Evolutionary conservation across 2,329 filamentous ascomycete species (phyloP).

Genomic region (Monosporascus sp.): DNA sequence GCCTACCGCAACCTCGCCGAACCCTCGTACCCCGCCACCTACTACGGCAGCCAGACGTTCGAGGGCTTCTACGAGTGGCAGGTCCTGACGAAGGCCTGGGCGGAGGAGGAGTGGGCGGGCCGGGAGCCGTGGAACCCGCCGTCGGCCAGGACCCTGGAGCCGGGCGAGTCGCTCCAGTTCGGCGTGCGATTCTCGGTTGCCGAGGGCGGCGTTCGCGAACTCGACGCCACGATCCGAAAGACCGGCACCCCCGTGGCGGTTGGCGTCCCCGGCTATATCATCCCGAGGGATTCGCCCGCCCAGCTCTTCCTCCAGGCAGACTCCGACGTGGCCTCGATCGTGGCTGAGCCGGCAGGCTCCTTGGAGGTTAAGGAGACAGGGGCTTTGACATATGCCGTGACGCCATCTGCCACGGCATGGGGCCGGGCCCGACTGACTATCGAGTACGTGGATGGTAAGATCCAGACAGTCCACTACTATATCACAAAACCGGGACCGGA

Average conservation of each 20-base stretch:
- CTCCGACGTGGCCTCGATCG: conserved; percentile 34
- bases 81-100: conserved; percentile 47
- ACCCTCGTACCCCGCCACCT: conserved; percentile 30
- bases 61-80: conserved; percentile 60
- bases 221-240: conserved; percentile 40
- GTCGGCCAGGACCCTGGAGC: conserved; percentile 38
- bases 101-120: conserved; percentile 49
- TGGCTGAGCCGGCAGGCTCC: conserved; percentile 31
- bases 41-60: conserved; percentile 50
- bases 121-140: conserved; percentile 50
- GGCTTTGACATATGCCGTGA: conserved; percentile 35
- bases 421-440: conserved; percentile 45
- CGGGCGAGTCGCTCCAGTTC: conserved; percentile 41
- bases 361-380: conserved; percentile 28
- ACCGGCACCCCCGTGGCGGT: conserved; percentile 44
- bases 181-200: conserved; percentile 48
- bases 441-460: conserved; percentile 39
- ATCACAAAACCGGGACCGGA: conserved; percentile 43
- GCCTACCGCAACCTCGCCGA: conserved; percentile 51
- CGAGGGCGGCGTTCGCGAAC: conserved; percentile 35
- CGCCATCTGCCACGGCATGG: conserved; percentile 38
- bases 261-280: conserved; percentile 50
- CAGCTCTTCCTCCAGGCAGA: conserved; percentile 40
- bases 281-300: conserved; percentile 42
- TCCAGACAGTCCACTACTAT: conserved; percentile 52